Percentiles rank a stretch among this genome's conserved stretches.
phyloP scores from a whole-genome alignment of 495 filamentous ascomycete species.

The Friedmanniomyces simplex region DNA sequence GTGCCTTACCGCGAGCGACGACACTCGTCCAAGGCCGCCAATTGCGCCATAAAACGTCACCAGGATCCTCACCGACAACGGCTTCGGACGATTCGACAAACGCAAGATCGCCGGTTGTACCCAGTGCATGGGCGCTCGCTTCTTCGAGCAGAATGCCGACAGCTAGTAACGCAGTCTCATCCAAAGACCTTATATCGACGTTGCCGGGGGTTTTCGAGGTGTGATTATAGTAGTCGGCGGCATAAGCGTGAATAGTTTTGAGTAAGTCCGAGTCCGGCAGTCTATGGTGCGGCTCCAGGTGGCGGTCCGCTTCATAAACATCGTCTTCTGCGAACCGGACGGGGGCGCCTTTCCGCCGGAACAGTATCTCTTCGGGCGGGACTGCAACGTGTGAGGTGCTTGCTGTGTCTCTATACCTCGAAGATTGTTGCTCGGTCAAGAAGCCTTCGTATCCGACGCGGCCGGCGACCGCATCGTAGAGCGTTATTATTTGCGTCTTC shows the following conservation, averaged over 20 bases:
- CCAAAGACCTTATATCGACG: constrained; percentile 56
- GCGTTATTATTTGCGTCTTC: constrained; percentile 29
- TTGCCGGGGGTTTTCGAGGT: constrained; percentile 25
- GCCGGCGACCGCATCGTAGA: constrained; percentile 81
- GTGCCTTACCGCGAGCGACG: neutral
- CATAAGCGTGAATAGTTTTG: constrained; percentile 65
- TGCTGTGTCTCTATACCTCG: constrained; percentile 41
- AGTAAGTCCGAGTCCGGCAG: constrained; percentile 67
- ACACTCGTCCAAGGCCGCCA: neutral
- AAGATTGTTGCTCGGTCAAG: constrained; percentile 24
- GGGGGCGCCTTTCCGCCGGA: constrained; percentile 51
- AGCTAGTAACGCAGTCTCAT: constrained; percentile 74
- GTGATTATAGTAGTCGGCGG: constrained; percentile 54
- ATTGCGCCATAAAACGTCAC: neutral
- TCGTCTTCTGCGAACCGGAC: constrained; percentile 57
- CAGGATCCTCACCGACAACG: neutral
- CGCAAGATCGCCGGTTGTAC: constrained; percentile 61
- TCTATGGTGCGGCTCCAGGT: constrained; percentile 38
- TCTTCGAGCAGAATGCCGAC: constrained; percentile 79
- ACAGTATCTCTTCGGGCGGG: constrained; percentile 67
- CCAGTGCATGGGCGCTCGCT: constrained; percentile 50
- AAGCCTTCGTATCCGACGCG: constrained; percentile 24
- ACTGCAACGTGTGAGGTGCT: constrained; percentile 43
- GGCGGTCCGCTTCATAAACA: constrained; percentile 53
- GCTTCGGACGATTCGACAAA: constrained; percentile 45